These are phyloP conservation scores for Phaffia tasmanica DNA, from an alignment of 768 basidiomycete species.

Conservation along the genomic window DNA sequence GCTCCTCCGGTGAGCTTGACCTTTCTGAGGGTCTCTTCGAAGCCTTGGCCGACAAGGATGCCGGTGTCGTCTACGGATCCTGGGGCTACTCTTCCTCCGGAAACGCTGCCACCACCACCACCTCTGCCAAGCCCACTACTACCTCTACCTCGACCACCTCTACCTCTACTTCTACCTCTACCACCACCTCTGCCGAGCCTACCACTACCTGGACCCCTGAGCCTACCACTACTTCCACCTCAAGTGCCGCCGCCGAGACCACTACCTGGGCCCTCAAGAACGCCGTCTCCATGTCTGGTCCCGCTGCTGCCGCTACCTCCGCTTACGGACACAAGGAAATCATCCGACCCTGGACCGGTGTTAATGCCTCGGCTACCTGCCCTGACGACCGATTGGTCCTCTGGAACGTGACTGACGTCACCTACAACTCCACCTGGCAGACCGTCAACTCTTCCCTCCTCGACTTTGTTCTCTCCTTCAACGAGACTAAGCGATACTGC, in stretches of 20 bases:
- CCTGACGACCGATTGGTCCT: slow-evolving; percentile 18
- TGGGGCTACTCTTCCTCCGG: slow-evolving; percentile 3
- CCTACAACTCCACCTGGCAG: slow-evolving; percentile 16
- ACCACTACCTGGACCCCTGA: slow-evolving; percentile 13
- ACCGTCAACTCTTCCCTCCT: too few species aligned
- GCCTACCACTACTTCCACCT: slow-evolving; percentile 6
- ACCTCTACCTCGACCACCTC: neutral
- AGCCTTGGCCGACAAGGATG: neutral
- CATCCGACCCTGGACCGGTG: neutral
- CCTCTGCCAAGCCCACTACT: slow-evolving; percentile 1
- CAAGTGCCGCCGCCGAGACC: neutral
- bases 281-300: neutral
- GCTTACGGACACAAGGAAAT: neutral
- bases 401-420: slow-evolving; percentile 14
- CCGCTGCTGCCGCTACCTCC: slow-evolving; percentile 10
- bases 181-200: slow-evolving; percentile 12
- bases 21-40: slow-evolving; percentile 5
- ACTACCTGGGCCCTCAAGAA: neutral
- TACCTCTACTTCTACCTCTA: slow-evolving; percentile 8
- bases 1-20: slow-evolving; percentile 9
- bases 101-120: neutral
- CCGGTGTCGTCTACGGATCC: neutral
- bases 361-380: slow-evolving; percentile 8
- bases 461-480: too few species aligned
- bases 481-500: too few species aligned